Evolutionary conservation across 176 grass and related monocot genomes (phyloP).

Genomic region (Areca catechu): DNA sequence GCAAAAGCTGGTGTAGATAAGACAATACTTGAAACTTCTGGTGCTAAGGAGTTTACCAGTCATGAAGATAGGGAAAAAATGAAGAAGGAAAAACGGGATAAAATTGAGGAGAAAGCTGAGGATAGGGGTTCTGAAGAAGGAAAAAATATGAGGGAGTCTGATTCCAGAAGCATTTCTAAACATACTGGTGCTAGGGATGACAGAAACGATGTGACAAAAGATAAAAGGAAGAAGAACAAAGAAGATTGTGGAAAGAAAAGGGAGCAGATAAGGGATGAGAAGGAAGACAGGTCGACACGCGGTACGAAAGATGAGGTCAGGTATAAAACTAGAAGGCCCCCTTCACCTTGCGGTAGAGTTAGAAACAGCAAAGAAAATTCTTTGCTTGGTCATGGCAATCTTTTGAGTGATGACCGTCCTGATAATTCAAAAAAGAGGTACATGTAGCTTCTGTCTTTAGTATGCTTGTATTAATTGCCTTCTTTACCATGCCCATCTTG

Average conservation of each 20-base stretch:
- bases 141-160: constrained; percentile 19
- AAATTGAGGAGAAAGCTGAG: constrained; percentile 38
- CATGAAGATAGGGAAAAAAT: constrained; percentile 32
- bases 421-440: constrained; percentile 49
- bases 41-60: constrained; percentile 18
- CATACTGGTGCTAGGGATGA: constrained; percentile 32
- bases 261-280: constrained; percentile 36
- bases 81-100: constrained; percentile 30
- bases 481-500: background rate
- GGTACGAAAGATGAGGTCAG: constrained; percentile 28
- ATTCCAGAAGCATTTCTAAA: constrained; percentile 27
- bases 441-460: constrained; percentile 5
- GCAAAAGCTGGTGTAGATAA: constrained; percentile 14
- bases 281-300: constrained; percentile 33
- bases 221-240: constrained; percentile 44
- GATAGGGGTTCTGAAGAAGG: constrained; percentile 24
- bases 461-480: constrained; percentile 2
- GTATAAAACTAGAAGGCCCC: constrained; percentile 41
- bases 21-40: constrained; percentile 27
- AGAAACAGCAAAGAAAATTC: constrained; percentile 41
- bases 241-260: constrained; percentile 43
- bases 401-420: constrained; percentile 51
- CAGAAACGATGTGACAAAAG: constrained; percentile 26
- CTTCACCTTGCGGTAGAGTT: constrained; percentile 38
- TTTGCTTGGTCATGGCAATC: constrained; percentile 40